phyloP scores from a whole-genome alignment of 305 asterid species.

The Caryopteris hybrid region DNA sequence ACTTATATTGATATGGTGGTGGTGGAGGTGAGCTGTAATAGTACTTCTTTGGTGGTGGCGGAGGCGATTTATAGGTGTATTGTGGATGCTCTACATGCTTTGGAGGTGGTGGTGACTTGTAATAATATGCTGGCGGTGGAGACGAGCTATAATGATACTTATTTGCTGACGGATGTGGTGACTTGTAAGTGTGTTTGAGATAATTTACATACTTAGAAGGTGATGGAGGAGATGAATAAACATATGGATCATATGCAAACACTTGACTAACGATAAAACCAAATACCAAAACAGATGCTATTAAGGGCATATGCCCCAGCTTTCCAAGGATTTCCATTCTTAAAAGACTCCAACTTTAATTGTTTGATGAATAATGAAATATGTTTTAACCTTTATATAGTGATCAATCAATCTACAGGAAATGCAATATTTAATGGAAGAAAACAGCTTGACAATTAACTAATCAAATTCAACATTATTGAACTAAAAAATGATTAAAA shows the following conservation, averaged over 20 bases:
- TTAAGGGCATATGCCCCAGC: constrained; percentile 17
- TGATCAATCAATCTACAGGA: not conserved
- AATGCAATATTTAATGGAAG: not conserved
- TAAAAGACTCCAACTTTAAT: not conserved
- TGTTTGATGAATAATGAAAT: constrained; percentile 10
- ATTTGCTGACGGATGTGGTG: too few relatives aligned
- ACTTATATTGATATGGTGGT: too few relatives aligned
- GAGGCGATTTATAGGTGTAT: too few relatives aligned
- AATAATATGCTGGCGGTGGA: too few relatives aligned
- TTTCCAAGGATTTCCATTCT: constrained; percentile 10
- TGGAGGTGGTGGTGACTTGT: too few relatives aligned
- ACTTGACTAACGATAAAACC: constrained; percentile 5
- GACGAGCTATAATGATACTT: too few relatives aligned
- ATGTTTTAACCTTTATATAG: constrained; percentile 14
- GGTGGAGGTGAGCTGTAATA: too few relatives aligned
- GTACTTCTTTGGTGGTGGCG: too few relatives aligned
- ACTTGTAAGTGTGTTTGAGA: too few relatives aligned
- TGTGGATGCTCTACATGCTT: too few relatives aligned
- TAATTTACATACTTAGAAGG: too few relatives aligned
- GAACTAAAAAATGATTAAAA: too few relatives aligned
- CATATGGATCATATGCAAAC: constrained; percentile 8
- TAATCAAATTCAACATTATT: not conserved
- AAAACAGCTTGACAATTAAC: not conserved
- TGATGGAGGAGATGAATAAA: constrained; percentile 16
- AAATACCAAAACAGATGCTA: constrained; percentile 7